phyloP scores from a whole-genome alignment of 2,329 filamentous ascomycete species.

The Neonectria magnoliae region DNA sequence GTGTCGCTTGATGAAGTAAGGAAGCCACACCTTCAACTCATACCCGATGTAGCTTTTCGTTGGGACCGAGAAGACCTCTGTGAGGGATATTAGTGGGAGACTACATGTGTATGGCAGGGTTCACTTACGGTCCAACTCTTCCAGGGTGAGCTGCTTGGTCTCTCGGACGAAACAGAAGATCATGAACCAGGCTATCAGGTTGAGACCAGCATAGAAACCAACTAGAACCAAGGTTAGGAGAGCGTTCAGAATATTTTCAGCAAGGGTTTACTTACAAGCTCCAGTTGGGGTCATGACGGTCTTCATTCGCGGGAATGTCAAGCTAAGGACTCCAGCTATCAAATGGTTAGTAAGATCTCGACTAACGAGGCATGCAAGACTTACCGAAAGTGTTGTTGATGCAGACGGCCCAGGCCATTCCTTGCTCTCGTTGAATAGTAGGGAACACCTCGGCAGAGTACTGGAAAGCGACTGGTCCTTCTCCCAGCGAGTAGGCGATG shows the following conservation, averaged over 20 bases:
- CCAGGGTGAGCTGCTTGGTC: conserved; percentile 57
- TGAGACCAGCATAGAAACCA: conserved; percentile 57
- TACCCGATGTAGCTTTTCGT: conserved; percentile 45
- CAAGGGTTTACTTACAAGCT: conserved; percentile 36
- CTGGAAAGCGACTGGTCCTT: conserved; percentile 51
- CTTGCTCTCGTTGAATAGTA: conserved; percentile 50
- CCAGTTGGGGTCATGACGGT: conserved; percentile 46
- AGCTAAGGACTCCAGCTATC: conserved; percentile 40
- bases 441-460: conserved; percentile 53
- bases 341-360: conserved; percentile 20
- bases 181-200: conserved; percentile 54
- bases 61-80: conserved; percentile 27
- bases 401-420: conserved; percentile 52
- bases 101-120: not conserved
- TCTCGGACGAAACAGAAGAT: conserved; percentile 60
- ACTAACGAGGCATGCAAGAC: rapidly evolving
- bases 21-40: conserved; percentile 47
- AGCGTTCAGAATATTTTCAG: rapidly evolving
- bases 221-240: conserved; percentile 37
- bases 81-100: not conserved
- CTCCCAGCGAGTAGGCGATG: conserved; percentile 49
- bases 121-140: conserved; percentile 46
- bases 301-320: conserved; percentile 48
- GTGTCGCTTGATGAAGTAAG: conserved; percentile 52
- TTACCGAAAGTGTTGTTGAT: conserved; percentile 48